Evolutionary conservation across 2,329 filamentous ascomycete genomes (phyloP).

Genomic region (Penicillium digitatum): DNA sequence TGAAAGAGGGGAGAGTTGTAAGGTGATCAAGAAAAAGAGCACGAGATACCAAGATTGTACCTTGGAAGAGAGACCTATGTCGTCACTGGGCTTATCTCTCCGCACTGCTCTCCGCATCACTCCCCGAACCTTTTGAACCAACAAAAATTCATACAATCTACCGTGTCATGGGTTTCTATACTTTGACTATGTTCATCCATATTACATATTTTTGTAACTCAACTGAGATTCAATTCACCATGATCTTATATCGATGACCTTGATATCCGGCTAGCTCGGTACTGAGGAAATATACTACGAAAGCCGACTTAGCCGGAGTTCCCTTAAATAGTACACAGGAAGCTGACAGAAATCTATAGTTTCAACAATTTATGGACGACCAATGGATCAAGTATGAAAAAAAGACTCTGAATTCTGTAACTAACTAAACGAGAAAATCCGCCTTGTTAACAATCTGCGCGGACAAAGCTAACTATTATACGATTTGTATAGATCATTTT

Average conservation of each 20-base stretch:
- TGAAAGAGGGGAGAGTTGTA: not conserved
- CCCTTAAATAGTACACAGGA: not conserved
- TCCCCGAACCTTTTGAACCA: not conserved
- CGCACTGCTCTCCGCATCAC: not conserved
- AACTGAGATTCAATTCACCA: not conserved
- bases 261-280: not conserved
- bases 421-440: too few relatives aligned
- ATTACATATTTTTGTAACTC: not conserved
- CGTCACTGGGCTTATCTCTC: not conserved
- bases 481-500: too few relatives aligned
- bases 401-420: too few relatives aligned
- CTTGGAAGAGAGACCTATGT: not conserved
- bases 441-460: too few relatives aligned
- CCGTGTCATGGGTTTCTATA: not conserved
- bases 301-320: conserved; percentile 8
- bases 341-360: too few relatives aligned
- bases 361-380: too few relatives aligned
- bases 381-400: too few relatives aligned
- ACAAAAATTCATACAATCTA: not conserved
- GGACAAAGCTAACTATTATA: too few relatives aligned
- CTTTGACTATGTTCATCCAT: not conserved
- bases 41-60: not conserved
- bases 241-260: not conserved
- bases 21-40: not conserved
- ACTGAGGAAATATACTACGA: not conserved